phyloP scores from a whole-genome alignment of 805 yeast species.

The Candida sphagnicola region DNA sequence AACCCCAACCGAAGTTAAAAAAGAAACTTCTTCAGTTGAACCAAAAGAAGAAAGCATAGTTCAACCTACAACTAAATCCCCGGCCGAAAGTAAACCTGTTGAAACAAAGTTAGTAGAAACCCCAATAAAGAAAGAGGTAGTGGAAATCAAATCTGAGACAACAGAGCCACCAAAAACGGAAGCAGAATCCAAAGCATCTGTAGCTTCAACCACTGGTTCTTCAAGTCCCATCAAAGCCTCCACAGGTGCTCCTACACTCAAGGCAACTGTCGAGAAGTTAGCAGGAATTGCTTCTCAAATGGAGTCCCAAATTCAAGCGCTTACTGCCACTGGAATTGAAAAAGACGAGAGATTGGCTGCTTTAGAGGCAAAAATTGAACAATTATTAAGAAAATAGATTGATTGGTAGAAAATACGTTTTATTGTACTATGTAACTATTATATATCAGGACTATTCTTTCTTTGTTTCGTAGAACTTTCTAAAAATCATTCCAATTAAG shows the following conservation, averaged over 20 bases:
- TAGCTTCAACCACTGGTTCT: constrained; percentile 5
- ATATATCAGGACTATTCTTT: constrained; percentile 16
- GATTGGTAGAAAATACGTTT: no score
- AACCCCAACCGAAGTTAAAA: not conserved
- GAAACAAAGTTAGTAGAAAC: no score
- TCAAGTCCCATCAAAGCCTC: constrained; percentile 20
- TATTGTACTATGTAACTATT: no score
- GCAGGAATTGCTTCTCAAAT: constrained; percentile 53
- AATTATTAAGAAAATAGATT: constrained; percentile 40
- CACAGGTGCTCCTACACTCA: constrained; percentile 55
- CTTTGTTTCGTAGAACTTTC: constrained; percentile 64
- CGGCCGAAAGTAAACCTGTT: constrained; percentile 5
- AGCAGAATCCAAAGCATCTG: constrained; percentile 6
- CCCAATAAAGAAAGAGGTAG: constrained; percentile 5
- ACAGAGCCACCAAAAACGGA: no score
- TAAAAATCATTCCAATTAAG: constrained; percentile 65
- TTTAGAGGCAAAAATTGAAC: constrained; percentile 60
- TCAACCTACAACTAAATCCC: not conserved
- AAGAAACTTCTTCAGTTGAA: constrained; percentile 5
- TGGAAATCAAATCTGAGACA: constrained; percentile 6
- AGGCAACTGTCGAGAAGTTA: constrained; percentile 67
- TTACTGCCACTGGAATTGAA: constrained; percentile 52
- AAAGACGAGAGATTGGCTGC: constrained; percentile 59
- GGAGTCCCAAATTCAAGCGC: constrained; percentile 50
- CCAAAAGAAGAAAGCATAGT: constrained; percentile 1